Conservation (phyloP, 2,329 filamentous ascomycete species). For the Claviceps cyperi region DNA sequence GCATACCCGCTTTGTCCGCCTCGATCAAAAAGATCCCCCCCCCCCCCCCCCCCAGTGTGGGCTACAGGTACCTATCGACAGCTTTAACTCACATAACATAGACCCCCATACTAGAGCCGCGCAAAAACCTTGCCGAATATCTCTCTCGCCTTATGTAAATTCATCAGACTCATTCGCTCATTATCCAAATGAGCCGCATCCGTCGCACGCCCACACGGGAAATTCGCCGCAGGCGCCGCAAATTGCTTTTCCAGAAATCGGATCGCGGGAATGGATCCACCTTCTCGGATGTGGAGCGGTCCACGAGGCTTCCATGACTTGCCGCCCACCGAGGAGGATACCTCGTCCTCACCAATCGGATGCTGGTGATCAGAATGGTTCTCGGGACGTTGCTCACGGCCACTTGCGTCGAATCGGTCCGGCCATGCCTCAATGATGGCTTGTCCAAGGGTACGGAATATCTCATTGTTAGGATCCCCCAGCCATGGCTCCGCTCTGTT, state of each 20-base stretch:
- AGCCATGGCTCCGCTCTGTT: slow-evolving; percentile 95
- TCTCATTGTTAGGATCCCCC: slow-evolving; percentile 76
- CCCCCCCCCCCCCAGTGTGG: too few relatives aligned
- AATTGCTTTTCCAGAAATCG: slow-evolving; percentile 93
- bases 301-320: slow-evolving; percentile 29
- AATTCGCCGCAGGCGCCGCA: slow-evolving; percentile 72
- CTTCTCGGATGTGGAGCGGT: slow-evolving; percentile 88
- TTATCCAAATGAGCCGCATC: slow-evolving; percentile 92
- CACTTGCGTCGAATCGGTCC: slow-evolving; percentile 27
- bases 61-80: too few relatives aligned
- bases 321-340: slow-evolving; percentile 1
- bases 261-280: slow-evolving; percentile 88
- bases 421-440: slow-evolving; percentile 81
- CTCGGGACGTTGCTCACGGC: not conserved
- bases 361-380: too few relatives aligned
- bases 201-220: slow-evolving; percentile 89
- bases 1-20: too few relatives aligned
- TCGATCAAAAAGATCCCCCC: too few relatives aligned
- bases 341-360: not conserved
- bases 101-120: slow-evolving; percentile 30
- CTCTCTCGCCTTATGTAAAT: slow-evolving; percentile 79
- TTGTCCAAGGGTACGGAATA: slow-evolving; percentile 76
- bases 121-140: slow-evolving; percentile 81
- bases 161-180: slow-evolving; percentile 75
- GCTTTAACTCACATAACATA: too few relatives aligned